Evolutionary conservation across 352 stramenopile species (phyloP).

Genomic region (Globisporangium viniferum): DNA sequence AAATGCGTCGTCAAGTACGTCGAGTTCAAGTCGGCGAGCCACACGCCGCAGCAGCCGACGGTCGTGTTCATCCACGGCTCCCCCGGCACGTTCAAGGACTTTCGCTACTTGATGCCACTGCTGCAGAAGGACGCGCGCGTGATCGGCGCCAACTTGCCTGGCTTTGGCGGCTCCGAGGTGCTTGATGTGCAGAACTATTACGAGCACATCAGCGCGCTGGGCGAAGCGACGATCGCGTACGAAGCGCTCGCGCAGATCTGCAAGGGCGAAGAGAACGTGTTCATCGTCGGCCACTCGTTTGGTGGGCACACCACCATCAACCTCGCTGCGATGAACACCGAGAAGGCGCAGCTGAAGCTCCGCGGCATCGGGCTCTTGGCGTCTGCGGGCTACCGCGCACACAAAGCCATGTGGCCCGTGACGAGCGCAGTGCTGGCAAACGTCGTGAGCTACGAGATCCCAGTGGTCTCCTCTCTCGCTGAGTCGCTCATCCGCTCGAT

Average conservation of each 20-base stretch:
- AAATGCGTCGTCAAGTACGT: constrained; percentile 46
- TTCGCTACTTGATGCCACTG: constrained; percentile 57
- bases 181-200: constrained; percentile 42
- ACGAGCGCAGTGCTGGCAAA: background rate
- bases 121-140: constrained; percentile 42
- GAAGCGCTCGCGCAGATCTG: constrained; percentile 42
- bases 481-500: constrained; percentile 29
- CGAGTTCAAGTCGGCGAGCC: constrained; percentile 16
- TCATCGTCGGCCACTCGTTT: constrained; percentile 17
- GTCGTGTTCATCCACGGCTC: constrained; percentile 62
- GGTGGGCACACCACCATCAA: constrained; percentile 31
- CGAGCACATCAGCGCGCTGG: constrained; percentile 36
- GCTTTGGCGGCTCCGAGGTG: constrained; percentile 44
- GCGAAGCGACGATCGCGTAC: constrained; percentile 33
- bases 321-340: constrained; percentile 37
- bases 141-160: constrained; percentile 55
- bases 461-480: background rate
- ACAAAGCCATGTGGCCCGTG: constrained; percentile 33
- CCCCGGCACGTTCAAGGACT: constrained; percentile 60
- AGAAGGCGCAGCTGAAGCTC: constrained; percentile 28
- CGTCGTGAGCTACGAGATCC: background rate
- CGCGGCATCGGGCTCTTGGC: constrained; percentile 49
- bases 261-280: constrained; percentile 12
- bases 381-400: constrained; percentile 40
- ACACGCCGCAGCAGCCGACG: constrained; percentile 23